Evolutionary conservation across 1,284 basidiomycete genomes (phyloP).

Genomic region (Rhodotorula sp.): DNA sequence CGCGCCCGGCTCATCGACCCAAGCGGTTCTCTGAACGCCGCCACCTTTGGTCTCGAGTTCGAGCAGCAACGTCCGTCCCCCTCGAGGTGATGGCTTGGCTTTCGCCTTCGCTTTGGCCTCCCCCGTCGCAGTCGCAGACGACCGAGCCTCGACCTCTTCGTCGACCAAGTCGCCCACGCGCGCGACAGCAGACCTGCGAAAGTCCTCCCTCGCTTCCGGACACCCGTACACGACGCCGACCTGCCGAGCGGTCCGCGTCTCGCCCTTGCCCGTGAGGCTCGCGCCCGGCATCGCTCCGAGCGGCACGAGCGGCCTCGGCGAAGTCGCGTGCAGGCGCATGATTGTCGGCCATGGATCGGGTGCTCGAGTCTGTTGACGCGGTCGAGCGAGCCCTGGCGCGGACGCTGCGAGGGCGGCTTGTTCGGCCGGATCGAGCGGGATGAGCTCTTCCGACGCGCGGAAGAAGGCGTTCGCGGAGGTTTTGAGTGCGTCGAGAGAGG

Average conservation of each 20-base stretch:
- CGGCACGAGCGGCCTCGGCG: constrained; percentile 21
- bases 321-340: constrained; percentile 19
- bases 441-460: constrained; percentile 28
- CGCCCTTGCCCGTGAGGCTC: constrained; percentile 28
- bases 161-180: constrained; percentile 18
- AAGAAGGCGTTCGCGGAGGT: constrained; percentile 33
- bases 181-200: constrained; percentile 18
- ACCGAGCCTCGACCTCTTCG: not conserved
- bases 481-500: constrained; percentile 23
- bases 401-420: not conserved
- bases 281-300: constrained; percentile 32
- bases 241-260: constrained; percentile 18
- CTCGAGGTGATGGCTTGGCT: not conserved
- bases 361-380: not conserved
- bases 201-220: constrained; percentile 27
- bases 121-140: not conserved
- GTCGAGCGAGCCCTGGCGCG: not conserved
- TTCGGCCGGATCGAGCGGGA: constrained; percentile 23
- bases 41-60: constrained; percentile 7
- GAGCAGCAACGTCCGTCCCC: constrained; percentile 17
- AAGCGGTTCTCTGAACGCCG: constrained; percentile 1
- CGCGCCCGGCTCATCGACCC: not conserved
- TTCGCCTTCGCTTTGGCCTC: not conserved
- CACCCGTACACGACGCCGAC: constrained; percentile 35
- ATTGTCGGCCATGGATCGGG: constrained; percentile 33